Base-by-base conservation (phyloP, 495 filamentous ascomycete genomes). In the Aspergillus cavernicola region DNA sequence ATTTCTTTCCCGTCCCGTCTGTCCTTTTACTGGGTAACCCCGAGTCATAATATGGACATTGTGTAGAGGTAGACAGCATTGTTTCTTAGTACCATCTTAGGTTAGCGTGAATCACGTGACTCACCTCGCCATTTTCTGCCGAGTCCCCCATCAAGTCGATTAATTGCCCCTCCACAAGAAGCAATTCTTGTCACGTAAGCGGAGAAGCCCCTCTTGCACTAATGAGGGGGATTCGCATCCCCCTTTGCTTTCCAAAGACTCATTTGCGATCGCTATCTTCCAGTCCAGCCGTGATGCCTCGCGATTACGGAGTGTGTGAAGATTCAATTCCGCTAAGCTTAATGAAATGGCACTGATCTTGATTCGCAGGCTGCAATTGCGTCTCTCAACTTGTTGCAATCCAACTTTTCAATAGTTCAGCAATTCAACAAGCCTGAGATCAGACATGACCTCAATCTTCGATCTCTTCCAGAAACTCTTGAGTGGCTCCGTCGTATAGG, bases 381-480 rank as follows among this genome's bases (percentile, higher is more conserved):
- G 48, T 80, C 89, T 22, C 84, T 98, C 66, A 98, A 98, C 65
- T 84, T 89, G 15, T 77, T 96, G 29, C 93, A 97, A 63, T 88
- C 87, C 15, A 95, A 95, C 52, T 90, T 85, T 66, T 78, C 84
- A 36, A 77, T 88, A 39, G 80, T 97, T 29, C 82, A 95, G 53
- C 80, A 83, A 45, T 81, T 92, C 43, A 77, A 81, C 23, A 84
- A 85, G 59, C 60, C 67, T 5, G 60, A 54, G 12, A 85, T 83
- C 6, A 85, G 89, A 33, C 72, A 80, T 59, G 77, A 74, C 19
- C 80, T 83, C 64, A 89, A 92, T 63, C 75, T 82, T 44, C 69
- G 72, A 44, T 85, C 85, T 0, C 78, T 93, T 39, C 79, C 81
- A 3, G 85, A 95, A 66, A 92, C 90, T 78, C 74, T 84, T 50